Base-by-base conservation (phyloP, 441 rosid species). In the Aleurites moluccanus region DNA sequence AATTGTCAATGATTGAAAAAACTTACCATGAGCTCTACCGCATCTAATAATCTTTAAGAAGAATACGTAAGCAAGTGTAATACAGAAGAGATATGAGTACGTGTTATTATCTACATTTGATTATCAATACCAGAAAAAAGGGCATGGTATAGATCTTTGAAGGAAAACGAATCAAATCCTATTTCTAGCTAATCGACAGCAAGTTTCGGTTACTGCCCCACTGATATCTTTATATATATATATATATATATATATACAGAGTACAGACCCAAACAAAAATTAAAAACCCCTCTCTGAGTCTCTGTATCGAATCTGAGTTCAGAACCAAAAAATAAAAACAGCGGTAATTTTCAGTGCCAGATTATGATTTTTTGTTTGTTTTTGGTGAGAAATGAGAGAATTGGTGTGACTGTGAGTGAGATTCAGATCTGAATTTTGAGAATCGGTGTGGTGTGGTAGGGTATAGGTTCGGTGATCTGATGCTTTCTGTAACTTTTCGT, bases 391-490 rank as follows among this genome's bases (percentile, higher is more conserved):
- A 33, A 62, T 61, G 16, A 33, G 6, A 42, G 35, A 38, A 38
- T 44, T 38, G 23, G 50, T 63, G 33, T 62, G 56, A 25, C 2
- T 44, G 35, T 9, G 55, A 64, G 28, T 75, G 60, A 77, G 61
- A 80, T 82, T 86, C 55, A 80, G 87, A 86, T 86, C 87, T 80
- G 67, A 50, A 62, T 8, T 70, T 14, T 60, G n/a, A 49, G 4
- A 55, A 42, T 52, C n/a, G 44, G 2, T 33, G 15, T 52, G 55
- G 2, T 33, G 15, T 9, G 73, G 45, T 61, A 83, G 77, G 80
- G 52, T 64, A 38, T 73, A 13, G 56, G 30, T 57, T 76, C 50
- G 80, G 76, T 83, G 66, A 45, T 69, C 73, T 53, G 80, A 80
- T 76, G 85, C 81, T 82, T 67, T 80, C 79, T 67, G 21, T 30